Evolutionary conservation across 176 grass and related monocot species (phyloP).

Genomic region (Ensete glaucum): DNA sequence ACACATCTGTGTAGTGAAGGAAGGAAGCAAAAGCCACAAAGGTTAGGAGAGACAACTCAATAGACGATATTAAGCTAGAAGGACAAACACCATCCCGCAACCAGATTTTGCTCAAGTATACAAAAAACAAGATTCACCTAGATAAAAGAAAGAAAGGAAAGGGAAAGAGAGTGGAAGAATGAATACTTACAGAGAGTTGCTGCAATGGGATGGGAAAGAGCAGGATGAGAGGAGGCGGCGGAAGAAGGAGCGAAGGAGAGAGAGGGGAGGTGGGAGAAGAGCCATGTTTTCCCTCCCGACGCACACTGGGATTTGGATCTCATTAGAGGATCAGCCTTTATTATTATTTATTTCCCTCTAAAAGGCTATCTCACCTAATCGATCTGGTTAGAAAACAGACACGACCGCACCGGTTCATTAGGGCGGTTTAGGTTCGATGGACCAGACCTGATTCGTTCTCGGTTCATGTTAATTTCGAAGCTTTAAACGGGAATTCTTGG

Average conservation of each 20-base stretch:
- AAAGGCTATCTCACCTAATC: too few relatives aligned
- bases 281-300: constrained; percentile 33
- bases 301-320: background rate
- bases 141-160: background rate
- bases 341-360: too few relatives aligned
- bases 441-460: too few relatives aligned
- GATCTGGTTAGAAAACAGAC: too few relatives aligned
- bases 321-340: too few relatives aligned
- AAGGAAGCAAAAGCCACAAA: background rate
- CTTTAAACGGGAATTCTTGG: too few relatives aligned
- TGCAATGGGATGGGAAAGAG: constrained; percentile 4
- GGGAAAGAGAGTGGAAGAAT: too few relatives aligned
- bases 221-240: constrained; percentile 3
- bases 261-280: constrained; percentile 34
- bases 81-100: background rate
- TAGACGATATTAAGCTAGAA: background rate
- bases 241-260: constrained; percentile 34
- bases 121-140: too few relatives aligned
- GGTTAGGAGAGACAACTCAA: background rate
- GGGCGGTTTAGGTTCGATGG: too few relatives aligned
- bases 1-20: background rate
- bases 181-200: constrained; percentile 4
- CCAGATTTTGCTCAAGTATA: background rate
- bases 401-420: too few relatives aligned
- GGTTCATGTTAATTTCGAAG: too few relatives aligned